Evolutionary conservation across 139 green algal species (phyloP).

Genomic region (Tetradesmus lagerheimii): DNA sequence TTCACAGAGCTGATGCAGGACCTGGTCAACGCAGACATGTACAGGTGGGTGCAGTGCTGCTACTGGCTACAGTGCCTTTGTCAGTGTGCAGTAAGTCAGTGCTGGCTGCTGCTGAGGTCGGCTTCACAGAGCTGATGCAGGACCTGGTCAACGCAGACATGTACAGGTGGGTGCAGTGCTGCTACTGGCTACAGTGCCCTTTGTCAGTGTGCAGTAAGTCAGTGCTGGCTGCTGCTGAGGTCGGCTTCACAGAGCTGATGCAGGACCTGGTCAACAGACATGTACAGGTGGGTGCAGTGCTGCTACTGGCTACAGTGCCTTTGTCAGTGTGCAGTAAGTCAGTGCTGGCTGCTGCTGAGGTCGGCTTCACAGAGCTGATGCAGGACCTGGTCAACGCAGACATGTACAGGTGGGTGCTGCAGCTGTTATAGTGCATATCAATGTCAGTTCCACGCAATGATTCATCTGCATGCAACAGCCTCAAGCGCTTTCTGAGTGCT

Average conservation of each 20-base stretch:
- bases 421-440: not conserved
- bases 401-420: not conserved
- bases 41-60: not conserved
- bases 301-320: not conserved
- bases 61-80: not conserved
- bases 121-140: conserved; percentile 25
- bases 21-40: not conserved
- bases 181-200: not conserved
- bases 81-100: not conserved
- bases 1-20: conserved; percentile 7
- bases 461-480: no score
- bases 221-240: conserved; percentile 3
- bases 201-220: not conserved
- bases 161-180: not conserved
- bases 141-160: conserved; percentile 13
- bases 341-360: conserved; percentile 3
- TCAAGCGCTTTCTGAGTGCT: no score
- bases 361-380: conserved; percentile 22
- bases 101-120: conserved; percentile 9
- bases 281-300: not conserved
- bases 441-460: no score
- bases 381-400: conserved; percentile 20
- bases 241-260: conserved; percentile 22
- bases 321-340: not conserved
- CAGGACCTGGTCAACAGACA: conserved; percentile 6